Base-by-base conservation (phyloP, 2,329 filamentous ascomycete species). In the Cephalotrichum gorgonifer region DNA sequence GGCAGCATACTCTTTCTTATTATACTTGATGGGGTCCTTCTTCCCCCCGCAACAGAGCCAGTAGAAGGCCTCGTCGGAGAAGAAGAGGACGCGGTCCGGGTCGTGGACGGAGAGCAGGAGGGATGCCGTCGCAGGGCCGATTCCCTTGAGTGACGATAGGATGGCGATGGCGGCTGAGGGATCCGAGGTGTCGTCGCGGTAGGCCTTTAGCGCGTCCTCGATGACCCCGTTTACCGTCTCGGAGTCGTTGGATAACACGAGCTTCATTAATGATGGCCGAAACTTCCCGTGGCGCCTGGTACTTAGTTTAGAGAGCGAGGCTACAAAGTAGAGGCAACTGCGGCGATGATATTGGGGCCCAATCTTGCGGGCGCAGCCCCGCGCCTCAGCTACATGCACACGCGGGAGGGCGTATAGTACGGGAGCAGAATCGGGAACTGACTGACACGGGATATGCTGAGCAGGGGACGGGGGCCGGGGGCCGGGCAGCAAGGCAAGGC, bases 91-190 rank as follows among this genome's bases (percentile, higher is more conserved):
- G 12, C 66, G 64, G 1, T 69, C 62, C 0, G 82, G 74, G 52
- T 81, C 74, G 54, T 81, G 75, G 4, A 85, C 77, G 4, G 82
- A 76, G 3, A 93, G 72, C 1, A 91, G 66, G 28, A 93, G 74
- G 1, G 85, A 87, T 1, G 85, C 86, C 1, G 86, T 91, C 7
- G 87, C 87, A 2, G 87, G 86, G 1, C 87, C 87, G 53, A 94
- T 79, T 30, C 87, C 87, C 54, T 73, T 82, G n/a, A 93, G 68
- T 49, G 71, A 71, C 1, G 71, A 72, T 11, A 90, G 68, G 1
- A 66, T 64, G 3, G 71, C 70, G 6, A 87, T 59, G 3, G 79
- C 72, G 7, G 66, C 61, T 2, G 66, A 60, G 3, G 75, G 70
- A 15, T 64, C 61, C 2, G 64, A 49, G 1, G 62, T 54, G 35